Evolutionary conservation across 164 flowering plant genomes (phyloP).

Genomic region (Vitis riparia): DNA sequence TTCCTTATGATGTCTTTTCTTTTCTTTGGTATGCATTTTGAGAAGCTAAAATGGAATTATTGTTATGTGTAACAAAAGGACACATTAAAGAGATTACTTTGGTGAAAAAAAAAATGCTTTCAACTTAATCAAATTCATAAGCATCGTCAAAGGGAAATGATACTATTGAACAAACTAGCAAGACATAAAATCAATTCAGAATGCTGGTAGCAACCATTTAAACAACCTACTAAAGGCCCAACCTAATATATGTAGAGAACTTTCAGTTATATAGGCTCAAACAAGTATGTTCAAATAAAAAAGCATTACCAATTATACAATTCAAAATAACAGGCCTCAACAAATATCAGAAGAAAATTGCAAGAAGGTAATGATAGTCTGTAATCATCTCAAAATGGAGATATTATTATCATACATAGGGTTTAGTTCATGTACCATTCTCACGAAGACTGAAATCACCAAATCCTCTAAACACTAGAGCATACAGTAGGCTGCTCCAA

Average conservation of each 20-base stretch:
- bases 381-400: no score
- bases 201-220: neutral
- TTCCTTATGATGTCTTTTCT: no score
- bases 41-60: neutral
- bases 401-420: neutral
- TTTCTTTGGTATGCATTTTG: neutral
- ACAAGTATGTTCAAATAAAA: neutral
- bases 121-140: no score
- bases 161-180: neutral
- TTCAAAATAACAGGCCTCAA: neutral
- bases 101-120: no score
- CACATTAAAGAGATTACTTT: neutral
- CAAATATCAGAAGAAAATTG: neutral
- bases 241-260: neutral
- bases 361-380: neutral
- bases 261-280: neutral
- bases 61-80: neutral
- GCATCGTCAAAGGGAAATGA: neutral
- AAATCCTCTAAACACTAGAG: slow-evolving; percentile 61
- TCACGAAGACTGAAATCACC: slow-evolving; percentile 82
- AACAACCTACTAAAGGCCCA: neutral
- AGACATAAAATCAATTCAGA: neutral
- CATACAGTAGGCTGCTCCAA: slow-evolving; percentile 69
- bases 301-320: neutral
- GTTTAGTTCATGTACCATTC: slow-evolving; percentile 53